Evolutionary conservation across 1,139 yeast genomes (phyloP), one percentile per base, ranked within the genome.

Genomic region (Torulaspora pretoriensis): DNA sequence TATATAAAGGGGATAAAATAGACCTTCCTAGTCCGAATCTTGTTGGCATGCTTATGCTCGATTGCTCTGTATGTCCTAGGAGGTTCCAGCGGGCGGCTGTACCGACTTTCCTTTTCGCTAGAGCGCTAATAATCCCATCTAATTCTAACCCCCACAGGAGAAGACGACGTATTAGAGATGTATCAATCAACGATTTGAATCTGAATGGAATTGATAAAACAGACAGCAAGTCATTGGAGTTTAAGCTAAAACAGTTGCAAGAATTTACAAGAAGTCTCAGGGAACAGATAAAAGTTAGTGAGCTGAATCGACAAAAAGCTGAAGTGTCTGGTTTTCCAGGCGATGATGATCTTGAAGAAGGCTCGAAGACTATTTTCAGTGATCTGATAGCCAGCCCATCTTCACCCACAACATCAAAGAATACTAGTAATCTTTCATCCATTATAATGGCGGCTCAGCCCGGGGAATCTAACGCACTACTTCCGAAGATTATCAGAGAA

Each of bases 401-500:
- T 27, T 17, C 39, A 19, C 26, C 40, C 23, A 19, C 28, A 2
- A 12, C 29, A n/a, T 38, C 26, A 16, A 32, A 23, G 36, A 14
- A 13, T 3, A 17, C 16, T n/a, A 41, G 32, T 3, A 35, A 51
- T 35, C 45, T 59, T 2, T 56, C 64, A 2, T 28, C 51, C n/a
- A 27, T 59, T 22, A 55, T 57, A 19, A 30, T 46, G 30, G 40
- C 44, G 19, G 43, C 52, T 6, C 35, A 54, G 29, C 30, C 41
- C 9, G 35, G 22, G 12, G 52, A 52, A 27, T 52, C 49, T 8
- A 43, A 47, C n/a, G 42, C 43, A 28, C 40, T 58, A n/a, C 52
- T 82, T 1, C 86, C 88, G 0, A 51, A 53, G 0, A 50, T 68
- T 0, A 65, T 83, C 5, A 54, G 67, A 13, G 66, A 69, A 1